Conservation (phyloP, 2,329 filamentous ascomycete genomes). For the Helotiales sp. region DNA sequence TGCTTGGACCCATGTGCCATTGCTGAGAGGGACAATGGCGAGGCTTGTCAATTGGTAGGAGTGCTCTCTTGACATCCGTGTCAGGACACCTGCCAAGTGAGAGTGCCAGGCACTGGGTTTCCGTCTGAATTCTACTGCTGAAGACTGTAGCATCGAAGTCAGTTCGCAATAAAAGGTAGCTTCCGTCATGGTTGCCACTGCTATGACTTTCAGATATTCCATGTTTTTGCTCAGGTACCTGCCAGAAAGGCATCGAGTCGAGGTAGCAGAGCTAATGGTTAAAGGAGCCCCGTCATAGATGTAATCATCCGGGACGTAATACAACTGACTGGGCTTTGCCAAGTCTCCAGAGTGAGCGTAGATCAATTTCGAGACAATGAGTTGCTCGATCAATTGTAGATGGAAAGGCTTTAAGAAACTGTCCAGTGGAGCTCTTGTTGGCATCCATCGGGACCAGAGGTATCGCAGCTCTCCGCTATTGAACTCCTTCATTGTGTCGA, state of each 20-base stretch:
- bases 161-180: neutral
- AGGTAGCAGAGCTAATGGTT: slow-evolving; percentile 2
- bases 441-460: slow-evolving; percentile 15
- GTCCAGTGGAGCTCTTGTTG: slow-evolving; percentile 11
- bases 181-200: neutral
- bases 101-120: slow-evolving; percentile 19
- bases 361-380: neutral
- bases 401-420: slow-evolving; percentile 16
- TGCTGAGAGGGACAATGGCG: neutral
- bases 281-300: slow-evolving; percentile 8
- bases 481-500: slow-evolving; percentile 9
- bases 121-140: neutral
- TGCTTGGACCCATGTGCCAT: neutral
- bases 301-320: slow-evolving; percentile 1
- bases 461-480: slow-evolving; percentile 17
- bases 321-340: neutral
- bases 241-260: slow-evolving; percentile 8
- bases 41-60: neutral
- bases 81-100: slow-evolving; percentile 14
- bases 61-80: neutral
- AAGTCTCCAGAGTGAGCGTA: neutral
- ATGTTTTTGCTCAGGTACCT: slow-evolving; percentile 1
- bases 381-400: neutral
- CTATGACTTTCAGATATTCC: slow-evolving; percentile 2
- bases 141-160: neutral